phyloP scores from a whole-genome alignment of 371 early-diverging fungal species.

The Apophysomyces variabilis region DNA sequence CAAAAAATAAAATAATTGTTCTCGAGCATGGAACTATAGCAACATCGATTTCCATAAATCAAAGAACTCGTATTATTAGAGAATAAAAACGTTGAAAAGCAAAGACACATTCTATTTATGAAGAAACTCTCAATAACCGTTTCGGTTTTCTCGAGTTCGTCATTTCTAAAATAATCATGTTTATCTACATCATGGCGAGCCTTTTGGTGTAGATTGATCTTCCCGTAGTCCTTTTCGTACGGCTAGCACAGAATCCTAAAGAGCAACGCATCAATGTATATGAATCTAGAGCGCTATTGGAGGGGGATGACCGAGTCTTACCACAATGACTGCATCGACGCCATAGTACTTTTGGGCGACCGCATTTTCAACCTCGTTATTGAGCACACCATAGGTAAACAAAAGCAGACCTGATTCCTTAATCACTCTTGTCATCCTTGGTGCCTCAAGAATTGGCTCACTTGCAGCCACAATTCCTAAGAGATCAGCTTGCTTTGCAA shows the following conservation, averaged over 20 bases:
- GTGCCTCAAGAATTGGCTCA: constrained; percentile 80
- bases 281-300: not conserved
- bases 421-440: constrained; percentile 73
- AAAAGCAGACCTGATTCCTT: constrained; percentile 74
- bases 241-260: constrained; percentile 64
- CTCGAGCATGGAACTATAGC: too few species aligned
- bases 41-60: too few species aligned
- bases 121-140: not conserved
- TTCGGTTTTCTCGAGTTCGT: not conserved
- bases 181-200: not conserved
- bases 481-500: constrained; percentile 77
- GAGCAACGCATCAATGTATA: not conserved
- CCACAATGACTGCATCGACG: constrained; percentile 84
- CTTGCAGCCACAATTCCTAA: constrained; percentile 86
- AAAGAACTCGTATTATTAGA: too few species aligned
- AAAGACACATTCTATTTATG: not conserved
- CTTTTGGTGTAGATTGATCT: constrained; percentile 15
- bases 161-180: too few species aligned
- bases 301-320: constrained; percentile 18
- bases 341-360: constrained; percentile 75
- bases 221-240: constrained; percentile 63
- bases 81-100: not conserved
- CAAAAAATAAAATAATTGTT: not conserved
- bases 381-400: constrained; percentile 88
- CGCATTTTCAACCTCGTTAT: constrained; percentile 79